Conservation (phyloP, 257 asterid genomes). For the Nicotiana benthamiana region DNA sequence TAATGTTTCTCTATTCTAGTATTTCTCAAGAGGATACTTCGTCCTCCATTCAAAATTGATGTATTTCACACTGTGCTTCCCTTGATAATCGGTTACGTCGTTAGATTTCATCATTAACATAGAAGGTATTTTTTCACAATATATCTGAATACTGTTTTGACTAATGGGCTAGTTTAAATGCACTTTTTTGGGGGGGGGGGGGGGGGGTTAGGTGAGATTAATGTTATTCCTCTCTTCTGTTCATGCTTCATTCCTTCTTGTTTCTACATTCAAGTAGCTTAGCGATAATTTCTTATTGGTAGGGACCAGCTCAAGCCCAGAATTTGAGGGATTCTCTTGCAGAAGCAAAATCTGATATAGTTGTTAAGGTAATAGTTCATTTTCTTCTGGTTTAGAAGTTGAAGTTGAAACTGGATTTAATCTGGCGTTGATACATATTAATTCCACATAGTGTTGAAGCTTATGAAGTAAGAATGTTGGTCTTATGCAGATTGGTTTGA, state of each 20-base stretch:
- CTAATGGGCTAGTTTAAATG: not conserved
- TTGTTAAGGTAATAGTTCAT: slow-evolving; percentile 61
- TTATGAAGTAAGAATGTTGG: not conserved
- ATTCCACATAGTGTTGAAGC: not conserved
- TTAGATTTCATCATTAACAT: not conserved
- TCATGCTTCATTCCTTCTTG: not conserved
- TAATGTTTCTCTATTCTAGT: not conserved
- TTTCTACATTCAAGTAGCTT: not conserved
- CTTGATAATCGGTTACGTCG: not conserved
- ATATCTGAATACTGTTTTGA: not conserved
- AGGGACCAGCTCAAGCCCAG: slow-evolving; percentile 99
- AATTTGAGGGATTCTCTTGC: slow-evolving; percentile 79
- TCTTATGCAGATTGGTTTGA: slow-evolving; percentile 70
- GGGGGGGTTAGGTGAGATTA: not conserved
- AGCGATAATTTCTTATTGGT: not conserved
- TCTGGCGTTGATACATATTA: not conserved
- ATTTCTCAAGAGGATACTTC: not conserved
- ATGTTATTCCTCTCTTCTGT: not conserved
- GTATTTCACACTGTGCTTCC: not conserved
- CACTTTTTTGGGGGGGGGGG: not conserved
- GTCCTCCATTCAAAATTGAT: not conserved
- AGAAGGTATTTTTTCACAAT: not conserved
- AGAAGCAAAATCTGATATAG: slow-evolving; percentile 72
- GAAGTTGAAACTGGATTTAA: not conserved
- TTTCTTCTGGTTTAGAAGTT: not conserved